Evolutionary conservation across 2,329 filamentous ascomycete genomes (phyloP).

Genomic region (Achaetomium macrosporum): DNA sequence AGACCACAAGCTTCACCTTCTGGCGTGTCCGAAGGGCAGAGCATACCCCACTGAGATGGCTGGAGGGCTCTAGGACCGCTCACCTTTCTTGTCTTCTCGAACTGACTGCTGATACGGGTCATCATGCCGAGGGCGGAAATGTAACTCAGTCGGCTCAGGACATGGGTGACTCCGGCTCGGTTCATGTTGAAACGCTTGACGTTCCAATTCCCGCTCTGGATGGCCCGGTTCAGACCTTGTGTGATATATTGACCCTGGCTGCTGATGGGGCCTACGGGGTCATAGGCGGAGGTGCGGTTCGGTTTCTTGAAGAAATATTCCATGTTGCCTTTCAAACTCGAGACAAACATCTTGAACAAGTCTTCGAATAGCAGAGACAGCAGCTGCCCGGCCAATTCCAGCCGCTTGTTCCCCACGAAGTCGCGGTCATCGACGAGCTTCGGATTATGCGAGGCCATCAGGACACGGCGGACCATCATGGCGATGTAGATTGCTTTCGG

Average conservation of each 20-base stretch:
- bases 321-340: constrained; percentile 83
- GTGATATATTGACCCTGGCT: constrained; percentile 85
- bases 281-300: constrained; percentile 80
- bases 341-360: constrained; percentile 91
- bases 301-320: constrained; percentile 95
- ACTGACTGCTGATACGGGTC: constrained; percentile 97
- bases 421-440: constrained; percentile 92
- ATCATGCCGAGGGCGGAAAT: constrained; percentile 98
- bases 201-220: constrained; percentile 96
- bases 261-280: constrained; percentile 77
- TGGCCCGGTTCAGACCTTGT: constrained; percentile 87
- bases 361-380: constrained; percentile 93
- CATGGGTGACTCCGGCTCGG: constrained; percentile 90
- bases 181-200: constrained; percentile 99
- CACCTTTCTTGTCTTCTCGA: constrained; percentile 97
- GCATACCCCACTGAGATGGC: constrained; percentile 96
- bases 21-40: constrained; percentile 93
- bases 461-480: constrained; percentile 91
- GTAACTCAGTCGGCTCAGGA: constrained; percentile 90
- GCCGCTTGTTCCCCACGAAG: constrained; percentile 94
- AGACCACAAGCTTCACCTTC: constrained; percentile 98
- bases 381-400: constrained; percentile 92
- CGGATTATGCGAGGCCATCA: constrained; percentile 88
- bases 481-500: constrained; percentile 97
- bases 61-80: constrained; percentile 92